These are phyloP conservation scores for Santalum album DNA, from an alignment of 164 flowering plant species.

Conservation along the genomic window DNA sequence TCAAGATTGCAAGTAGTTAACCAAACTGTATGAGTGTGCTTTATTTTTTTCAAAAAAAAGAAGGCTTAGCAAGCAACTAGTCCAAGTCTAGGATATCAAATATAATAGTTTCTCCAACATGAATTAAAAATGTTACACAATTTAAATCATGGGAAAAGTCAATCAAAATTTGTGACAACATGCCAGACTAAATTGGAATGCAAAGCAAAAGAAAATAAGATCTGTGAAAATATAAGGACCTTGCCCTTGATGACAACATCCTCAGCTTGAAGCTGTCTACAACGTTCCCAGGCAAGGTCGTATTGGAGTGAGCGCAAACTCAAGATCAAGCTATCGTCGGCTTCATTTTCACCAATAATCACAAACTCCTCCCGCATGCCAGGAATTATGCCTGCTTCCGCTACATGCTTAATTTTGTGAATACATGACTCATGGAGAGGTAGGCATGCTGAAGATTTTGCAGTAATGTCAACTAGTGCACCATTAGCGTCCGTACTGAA, in stretches of 20 bases:
- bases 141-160: neutral
- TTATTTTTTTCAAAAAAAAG: no score
- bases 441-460: conserved; percentile 80
- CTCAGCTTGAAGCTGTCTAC: conserved; percentile 93
- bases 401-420: conserved; percentile 50
- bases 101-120: neutral
- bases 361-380: conserved; percentile 78
- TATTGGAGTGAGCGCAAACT: conserved; percentile 62
- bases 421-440: conserved; percentile 82
- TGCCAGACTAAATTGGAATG: neutral
- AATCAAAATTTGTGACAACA: neutral
- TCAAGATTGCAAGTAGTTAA: neutral
- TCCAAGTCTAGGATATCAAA: neutral
- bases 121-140: neutral
- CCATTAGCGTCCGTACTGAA: conserved; percentile 53
- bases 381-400: conserved; percentile 81
- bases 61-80: no score
- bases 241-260: conserved; percentile 89
- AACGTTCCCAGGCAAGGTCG: conserved; percentile 92
- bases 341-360: conserved; percentile 66
- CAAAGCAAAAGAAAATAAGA: neutral
- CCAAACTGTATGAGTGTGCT: neutral
- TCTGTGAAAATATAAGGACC: conserved; percentile 37
- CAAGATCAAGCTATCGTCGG: conserved; percentile 78
- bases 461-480: conserved; percentile 77